These are phyloP conservation scores for Populus euphratica DNA, from an alignment of 345 rosid species.

Conservation along the genomic window DNA sequence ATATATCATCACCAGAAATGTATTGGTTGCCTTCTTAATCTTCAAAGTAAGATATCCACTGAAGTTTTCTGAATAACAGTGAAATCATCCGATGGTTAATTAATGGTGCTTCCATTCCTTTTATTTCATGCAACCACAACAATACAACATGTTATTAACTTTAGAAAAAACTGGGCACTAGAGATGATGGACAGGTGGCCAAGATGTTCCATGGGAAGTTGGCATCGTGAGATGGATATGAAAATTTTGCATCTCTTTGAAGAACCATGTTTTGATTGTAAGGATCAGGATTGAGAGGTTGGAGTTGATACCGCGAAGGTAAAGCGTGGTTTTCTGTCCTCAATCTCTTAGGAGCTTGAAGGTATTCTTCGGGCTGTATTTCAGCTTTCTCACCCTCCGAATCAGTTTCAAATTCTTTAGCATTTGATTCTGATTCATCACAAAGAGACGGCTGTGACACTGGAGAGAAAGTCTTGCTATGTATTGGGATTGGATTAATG, in stretches of 20 bases:
- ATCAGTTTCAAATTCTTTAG: slow-evolving; percentile 38
- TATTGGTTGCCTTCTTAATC: neutral
- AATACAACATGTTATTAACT: neutral
- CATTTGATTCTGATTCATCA: slow-evolving; percentile 47
- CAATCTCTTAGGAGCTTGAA: slow-evolving; percentile 25
- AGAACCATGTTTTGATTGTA: slow-evolving; percentile 8
- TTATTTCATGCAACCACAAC: neutral
- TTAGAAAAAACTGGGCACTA: slow-evolving; percentile 30
- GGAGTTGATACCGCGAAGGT: slow-evolving; percentile 4
- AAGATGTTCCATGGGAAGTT: slow-evolving; percentile 27
- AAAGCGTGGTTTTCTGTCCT: slow-evolving; percentile 20
- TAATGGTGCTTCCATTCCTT: neutral
- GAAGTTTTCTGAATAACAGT: neutral
- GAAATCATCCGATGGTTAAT: neutral
- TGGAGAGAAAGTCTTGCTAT: slow-evolving; percentile 27
- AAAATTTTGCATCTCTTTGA: slow-evolving; percentile 11
- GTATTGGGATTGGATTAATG: slow-evolving; percentile 1
- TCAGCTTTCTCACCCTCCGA: slow-evolving; percentile 28
- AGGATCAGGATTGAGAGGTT: slow-evolving; percentile 11
- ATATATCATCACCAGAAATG: neutral
- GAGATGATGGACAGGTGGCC: slow-evolving; percentile 27
- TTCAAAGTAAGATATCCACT: neutral
- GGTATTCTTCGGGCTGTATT: slow-evolving; percentile 22
- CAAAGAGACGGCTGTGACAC: slow-evolving; percentile 42
- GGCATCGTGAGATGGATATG: slow-evolving; percentile 10